Evolutionary conservation across 345 rosid genomes (phyloP).

Genomic region (Hibiscus tridactylites): DNA sequence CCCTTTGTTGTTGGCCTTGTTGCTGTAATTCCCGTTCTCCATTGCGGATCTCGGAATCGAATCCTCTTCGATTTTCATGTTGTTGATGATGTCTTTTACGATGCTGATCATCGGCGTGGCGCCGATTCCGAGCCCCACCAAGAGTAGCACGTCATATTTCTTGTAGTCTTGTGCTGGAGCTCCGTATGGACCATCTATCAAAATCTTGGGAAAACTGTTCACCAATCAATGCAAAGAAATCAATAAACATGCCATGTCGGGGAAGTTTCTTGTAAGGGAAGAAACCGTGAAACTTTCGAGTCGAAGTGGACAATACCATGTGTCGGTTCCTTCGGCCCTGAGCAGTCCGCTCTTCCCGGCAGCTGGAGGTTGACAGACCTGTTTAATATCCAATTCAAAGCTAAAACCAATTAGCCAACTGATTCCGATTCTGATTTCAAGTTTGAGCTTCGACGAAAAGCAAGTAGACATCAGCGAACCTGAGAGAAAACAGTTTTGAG

Average conservation of each 20-base stretch:
- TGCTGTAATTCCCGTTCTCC: conserved; percentile 15
- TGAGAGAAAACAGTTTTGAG: conserved; percentile 66
- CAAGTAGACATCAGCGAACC: conserved; percentile 21
- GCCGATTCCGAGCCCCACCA: conserved; percentile 87
- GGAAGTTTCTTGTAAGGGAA: neutral
- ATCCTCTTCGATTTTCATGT: conserved; percentile 37
- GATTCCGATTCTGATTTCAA: neutral
- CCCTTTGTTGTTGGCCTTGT: conserved; percentile 18
- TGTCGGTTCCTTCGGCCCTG: conserved; percentile 14
- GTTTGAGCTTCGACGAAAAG: neutral
- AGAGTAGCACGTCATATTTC: conserved; percentile 72
- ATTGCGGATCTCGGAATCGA: neutral
- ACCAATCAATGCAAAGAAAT: neutral
- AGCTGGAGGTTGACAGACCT: conserved; percentile 29
- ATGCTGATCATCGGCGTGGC: conserved; percentile 94
- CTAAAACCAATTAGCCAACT: neutral
- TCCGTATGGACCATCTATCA: conserved; percentile 80
- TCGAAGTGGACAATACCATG: conserved; percentile 26
- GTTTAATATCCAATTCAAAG: neutral
- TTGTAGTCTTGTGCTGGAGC: conserved; percentile 93
- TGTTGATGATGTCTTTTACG: conserved; percentile 81
- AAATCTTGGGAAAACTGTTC: conserved; percentile 55
- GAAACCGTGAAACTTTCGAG: neutral
- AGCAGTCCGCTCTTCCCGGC: conserved; percentile 14
- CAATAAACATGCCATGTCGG: neutral